These are phyloP conservation scores for Petasospora fabianii DNA, from an alignment of 1,139 yeast species.

Conservation along the genomic window DNA sequence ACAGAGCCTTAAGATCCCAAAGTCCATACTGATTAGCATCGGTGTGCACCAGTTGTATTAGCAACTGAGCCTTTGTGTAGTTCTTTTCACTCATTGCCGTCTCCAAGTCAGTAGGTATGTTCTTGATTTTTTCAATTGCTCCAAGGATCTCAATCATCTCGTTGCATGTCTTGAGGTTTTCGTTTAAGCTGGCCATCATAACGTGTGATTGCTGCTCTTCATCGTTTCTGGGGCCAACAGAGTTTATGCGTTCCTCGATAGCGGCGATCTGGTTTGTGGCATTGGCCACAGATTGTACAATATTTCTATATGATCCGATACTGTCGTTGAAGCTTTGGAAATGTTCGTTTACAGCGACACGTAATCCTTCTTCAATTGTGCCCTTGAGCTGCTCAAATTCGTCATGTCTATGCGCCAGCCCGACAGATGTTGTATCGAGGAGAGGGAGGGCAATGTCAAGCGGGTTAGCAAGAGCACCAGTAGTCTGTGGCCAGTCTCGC, in stretches of 20 bases:
- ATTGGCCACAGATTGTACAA: conserved; percentile 51
- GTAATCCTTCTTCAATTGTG: conserved; percentile 55
- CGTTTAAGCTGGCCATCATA: conserved; percentile 36
- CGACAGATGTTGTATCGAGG: conserved; percentile 83
- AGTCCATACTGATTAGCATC: conserved; percentile 57
- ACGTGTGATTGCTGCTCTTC: conserved; percentile 1
- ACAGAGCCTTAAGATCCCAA: conserved; percentile 61
- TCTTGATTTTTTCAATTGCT: conserved; percentile 60
- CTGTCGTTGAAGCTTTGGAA: conserved; percentile 83
- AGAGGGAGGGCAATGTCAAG: conserved; percentile 78
- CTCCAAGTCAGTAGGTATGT: conserved; percentile 63
- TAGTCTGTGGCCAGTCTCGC: conserved; percentile 36
- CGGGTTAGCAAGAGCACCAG: conserved; percentile 59
- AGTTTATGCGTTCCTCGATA: conserved; percentile 47
- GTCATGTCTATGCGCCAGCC: conserved; percentile 66
- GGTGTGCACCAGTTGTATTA: conserved; percentile 53
- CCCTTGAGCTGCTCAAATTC: conserved; percentile 54
- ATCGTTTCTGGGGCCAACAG: conserved; percentile 1
- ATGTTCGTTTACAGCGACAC: conserved; percentile 74
- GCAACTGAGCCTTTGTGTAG: conserved; percentile 64
- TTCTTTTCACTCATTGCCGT: conserved; percentile 61
- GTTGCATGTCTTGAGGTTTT: conserved; percentile 56
- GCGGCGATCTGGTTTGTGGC: conserved; percentile 53
- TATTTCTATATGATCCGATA: conserved; percentile 68
- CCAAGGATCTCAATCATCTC: conserved; percentile 71